These are phyloP conservation scores for Aspergillus latus DNA, from an alignment of 2,329 filamentous ascomycete genomes.

Conservation along the genomic window DNA sequence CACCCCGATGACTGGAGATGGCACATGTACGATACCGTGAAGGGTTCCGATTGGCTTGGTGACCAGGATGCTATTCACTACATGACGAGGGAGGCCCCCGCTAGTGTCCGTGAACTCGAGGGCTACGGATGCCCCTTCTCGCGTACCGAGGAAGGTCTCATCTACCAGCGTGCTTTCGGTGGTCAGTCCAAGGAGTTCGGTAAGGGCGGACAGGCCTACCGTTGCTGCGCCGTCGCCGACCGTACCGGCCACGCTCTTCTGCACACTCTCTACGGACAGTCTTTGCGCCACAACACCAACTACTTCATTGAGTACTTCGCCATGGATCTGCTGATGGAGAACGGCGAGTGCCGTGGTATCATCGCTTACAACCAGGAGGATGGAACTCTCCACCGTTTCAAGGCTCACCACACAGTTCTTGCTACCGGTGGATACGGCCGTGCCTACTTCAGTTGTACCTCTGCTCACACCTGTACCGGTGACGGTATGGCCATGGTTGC, in stretches of 20 bases:
- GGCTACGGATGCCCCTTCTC: constrained; percentile 94
- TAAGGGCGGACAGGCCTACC: constrained; percentile 96
- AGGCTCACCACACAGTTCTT: constrained; percentile 92
- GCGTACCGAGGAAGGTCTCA: constrained; percentile 92
- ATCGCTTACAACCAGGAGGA: constrained; percentile 99
- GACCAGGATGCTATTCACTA: constrained; percentile 98
- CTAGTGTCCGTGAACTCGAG: constrained; percentile 90
- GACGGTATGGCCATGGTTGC: constrained; percentile 99
- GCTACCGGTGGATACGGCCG: constrained; percentile 97
- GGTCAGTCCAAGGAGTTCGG: constrained; percentile 93
- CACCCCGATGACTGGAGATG: constrained; percentile 98
- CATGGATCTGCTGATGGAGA: constrained; percentile 94
- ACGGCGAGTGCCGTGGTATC: constrained; percentile 93
- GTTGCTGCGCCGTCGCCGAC: constrained; percentile 94
- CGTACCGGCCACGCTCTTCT: constrained; percentile 96
- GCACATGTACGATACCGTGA: constrained; percentile 99
- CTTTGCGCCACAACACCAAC: constrained; percentile 95
- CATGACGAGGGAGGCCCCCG: constrained; percentile 93
- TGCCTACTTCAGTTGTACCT: constrained; percentile 97
- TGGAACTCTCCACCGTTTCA: constrained; percentile 94
- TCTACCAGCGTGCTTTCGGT: constrained; percentile 98
- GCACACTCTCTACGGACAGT: constrained; percentile 98
- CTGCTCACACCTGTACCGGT: constrained; percentile 96
- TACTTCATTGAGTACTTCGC: constrained; percentile 99
- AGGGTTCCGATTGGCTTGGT: constrained; percentile 95